A percentile compares a stretch with the other conserved stretches of the same genome.
phyloP scores from a whole-genome alignment of 257 asterid species.

The Solanum peruvianum region DNA sequence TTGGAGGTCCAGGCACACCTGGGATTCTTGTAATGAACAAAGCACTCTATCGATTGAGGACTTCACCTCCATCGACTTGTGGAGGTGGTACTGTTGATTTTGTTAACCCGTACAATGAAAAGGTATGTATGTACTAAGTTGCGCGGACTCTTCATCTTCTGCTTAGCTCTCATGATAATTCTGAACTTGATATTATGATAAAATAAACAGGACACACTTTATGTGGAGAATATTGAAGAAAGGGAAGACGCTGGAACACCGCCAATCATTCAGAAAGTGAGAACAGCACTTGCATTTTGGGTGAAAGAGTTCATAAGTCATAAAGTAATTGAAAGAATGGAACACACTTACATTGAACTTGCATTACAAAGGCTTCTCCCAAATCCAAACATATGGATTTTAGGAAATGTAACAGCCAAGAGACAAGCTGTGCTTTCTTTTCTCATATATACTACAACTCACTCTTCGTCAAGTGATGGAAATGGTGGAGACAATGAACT shows the following conservation, averaged over 20 bases:
- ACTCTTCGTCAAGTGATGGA: not conserved
- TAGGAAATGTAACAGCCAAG: conserved; percentile 28
- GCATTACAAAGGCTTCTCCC: conserved; percentile 21
- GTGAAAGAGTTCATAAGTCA: conserved; percentile 35
- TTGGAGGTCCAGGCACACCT: conserved; percentile 52
- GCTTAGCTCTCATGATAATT: not conserved
- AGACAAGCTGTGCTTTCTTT: conserved; percentile 47
- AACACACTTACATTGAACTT: conserved; percentile 13
- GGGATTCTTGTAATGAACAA: conserved; percentile 37
- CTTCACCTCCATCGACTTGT: conserved; percentile 3
- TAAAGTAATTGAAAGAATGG: conserved; percentile 11
- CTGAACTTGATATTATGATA: not conserved
- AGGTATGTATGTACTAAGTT: not conserved
- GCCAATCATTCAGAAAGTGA: conserved; percentile 31
- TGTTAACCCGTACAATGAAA: not conserved
- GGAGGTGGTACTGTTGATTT: not conserved
- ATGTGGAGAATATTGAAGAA: conserved; percentile 30
- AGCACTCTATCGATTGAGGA: conserved; percentile 17
- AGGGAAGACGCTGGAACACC: conserved; percentile 62
- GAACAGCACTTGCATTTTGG: conserved; percentile 43
- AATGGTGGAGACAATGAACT: not conserved
- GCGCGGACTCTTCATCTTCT: not conserved
- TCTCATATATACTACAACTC: not conserved
- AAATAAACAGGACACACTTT: conserved; percentile 28
- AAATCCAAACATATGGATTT: conserved; percentile 14